Percentiles rank a stretch among this genome's conserved stretches.
phyloP scores from a whole-genome alignment of 306 rosid genomes.

The Vigna hirtella region DNA sequence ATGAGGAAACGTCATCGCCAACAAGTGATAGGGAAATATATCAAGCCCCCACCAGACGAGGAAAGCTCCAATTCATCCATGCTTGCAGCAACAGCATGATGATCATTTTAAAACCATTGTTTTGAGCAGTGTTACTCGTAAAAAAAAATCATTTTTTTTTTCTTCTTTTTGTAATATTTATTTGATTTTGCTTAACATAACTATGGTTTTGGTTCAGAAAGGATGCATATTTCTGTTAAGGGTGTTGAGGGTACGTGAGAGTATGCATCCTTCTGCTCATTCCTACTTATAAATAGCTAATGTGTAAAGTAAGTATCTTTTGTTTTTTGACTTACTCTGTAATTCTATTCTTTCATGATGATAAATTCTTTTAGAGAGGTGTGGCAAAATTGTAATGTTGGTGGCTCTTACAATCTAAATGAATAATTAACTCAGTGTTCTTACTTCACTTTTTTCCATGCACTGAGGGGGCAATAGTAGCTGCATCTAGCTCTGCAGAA shows the following conservation, averaged over 20 bases:
- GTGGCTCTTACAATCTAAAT: constrained; percentile 31
- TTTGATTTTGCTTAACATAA: constrained; percentile 40
- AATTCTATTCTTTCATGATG: constrained; percentile 51
- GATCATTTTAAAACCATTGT: constrained; percentile 34
- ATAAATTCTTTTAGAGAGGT: constrained; percentile 30
- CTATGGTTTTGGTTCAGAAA: constrained; percentile 47
- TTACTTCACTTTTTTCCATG: not conserved
- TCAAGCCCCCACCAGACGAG: constrained; percentile 81
- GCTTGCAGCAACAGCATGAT: constrained; percentile 33
- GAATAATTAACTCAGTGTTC: constrained; percentile 17
- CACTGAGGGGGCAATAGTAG: not conserved
- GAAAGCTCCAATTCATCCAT: constrained; percentile 61
- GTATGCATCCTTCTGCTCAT: constrained; percentile 54
- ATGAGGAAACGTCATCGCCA: constrained; percentile 80
- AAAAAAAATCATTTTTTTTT: constrained; percentile 58
- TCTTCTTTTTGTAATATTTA: constrained; percentile 39
- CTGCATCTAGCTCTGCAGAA: too few species aligned
- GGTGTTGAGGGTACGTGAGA: constrained; percentile 44
- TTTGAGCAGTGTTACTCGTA: constrained; percentile 43
- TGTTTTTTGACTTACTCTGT: constrained; percentile 13
- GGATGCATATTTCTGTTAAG: constrained; percentile 49
- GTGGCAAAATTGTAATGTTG: constrained; percentile 45
- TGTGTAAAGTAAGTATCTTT: constrained; percentile 60
- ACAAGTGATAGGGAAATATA: constrained; percentile 86
- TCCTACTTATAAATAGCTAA: constrained; percentile 47